These are phyloP conservation scores for Sparassis latifolia DNA, from an alignment of 1,284 basidiomycete genomes.

Conservation along the genomic window DNA sequence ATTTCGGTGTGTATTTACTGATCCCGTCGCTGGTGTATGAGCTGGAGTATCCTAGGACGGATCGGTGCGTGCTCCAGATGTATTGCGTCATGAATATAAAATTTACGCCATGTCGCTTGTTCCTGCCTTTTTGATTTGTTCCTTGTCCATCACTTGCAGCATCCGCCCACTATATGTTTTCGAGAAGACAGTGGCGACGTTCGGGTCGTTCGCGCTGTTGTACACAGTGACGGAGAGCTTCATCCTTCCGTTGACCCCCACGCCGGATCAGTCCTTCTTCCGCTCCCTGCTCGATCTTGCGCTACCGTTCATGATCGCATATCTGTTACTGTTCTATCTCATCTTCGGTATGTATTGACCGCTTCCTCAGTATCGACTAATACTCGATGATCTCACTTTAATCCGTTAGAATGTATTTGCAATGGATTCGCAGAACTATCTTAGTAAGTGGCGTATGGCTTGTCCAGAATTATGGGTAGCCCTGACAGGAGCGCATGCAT, in stretches of 20 bases:
- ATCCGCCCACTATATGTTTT: conserved; percentile 90
- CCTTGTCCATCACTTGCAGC: conserved; percentile 28
- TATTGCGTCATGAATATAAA: neutral
- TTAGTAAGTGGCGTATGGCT: conserved; percentile 43
- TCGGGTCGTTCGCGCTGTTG: conserved; percentile 91
- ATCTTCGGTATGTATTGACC: conserved; percentile 56
- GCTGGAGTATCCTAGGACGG: conserved; percentile 90
- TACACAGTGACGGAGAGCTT: conserved; percentile 92
- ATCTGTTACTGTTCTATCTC: conserved; percentile 77
- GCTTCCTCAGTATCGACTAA: neutral
- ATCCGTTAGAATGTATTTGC: conserved; percentile 78
- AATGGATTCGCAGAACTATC: conserved; percentile 93
- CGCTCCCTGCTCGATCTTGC: conserved; percentile 81
- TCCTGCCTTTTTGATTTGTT: neutral
- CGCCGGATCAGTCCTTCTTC: conserved; percentile 67
- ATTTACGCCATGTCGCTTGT: conserved; percentile 1
- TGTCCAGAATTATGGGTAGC: neutral
- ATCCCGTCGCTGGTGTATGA: conserved; percentile 95
- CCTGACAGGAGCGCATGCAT: neutral
- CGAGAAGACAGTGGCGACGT: conserved; percentile 92
- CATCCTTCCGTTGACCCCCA: conserved; percentile 79
- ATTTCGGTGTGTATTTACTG: conserved; percentile 86
- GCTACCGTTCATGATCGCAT: conserved; percentile 87
- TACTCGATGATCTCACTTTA: no score
- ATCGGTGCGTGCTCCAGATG: conserved; percentile 41